Conservation (phyloP, 208 protist genomes). For the Leishmania turanica region DNA sequence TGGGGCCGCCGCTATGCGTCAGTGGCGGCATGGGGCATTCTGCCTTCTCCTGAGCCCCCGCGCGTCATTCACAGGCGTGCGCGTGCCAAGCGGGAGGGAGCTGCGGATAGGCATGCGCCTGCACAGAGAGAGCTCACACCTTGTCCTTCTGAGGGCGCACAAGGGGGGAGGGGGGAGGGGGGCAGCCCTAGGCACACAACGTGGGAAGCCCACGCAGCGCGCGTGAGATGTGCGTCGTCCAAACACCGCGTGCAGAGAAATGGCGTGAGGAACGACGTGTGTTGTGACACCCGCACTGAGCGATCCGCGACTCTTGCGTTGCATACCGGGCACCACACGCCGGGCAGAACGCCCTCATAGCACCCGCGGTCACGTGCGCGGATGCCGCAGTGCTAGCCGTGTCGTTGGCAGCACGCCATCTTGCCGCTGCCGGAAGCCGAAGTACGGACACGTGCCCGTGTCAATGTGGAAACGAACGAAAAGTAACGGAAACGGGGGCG, state of each 20-base stretch:
- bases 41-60: neutral
- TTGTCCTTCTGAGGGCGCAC: neutral
- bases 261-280: neutral
- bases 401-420: neutral
- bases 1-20: neutral
- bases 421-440: neutral
- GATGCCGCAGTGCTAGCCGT: neutral
- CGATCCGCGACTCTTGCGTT: neutral
- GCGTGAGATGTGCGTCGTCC: neutral
- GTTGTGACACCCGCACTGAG: neutral
- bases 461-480: too few species aligned
- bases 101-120: neutral
- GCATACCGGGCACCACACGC: neutral
- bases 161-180: neutral
- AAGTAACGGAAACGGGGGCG: too few species aligned
- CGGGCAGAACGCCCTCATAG: neutral
- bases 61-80: neutral
- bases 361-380: neutral
- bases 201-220: neutral
- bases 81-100: neutral
- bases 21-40: neutral
- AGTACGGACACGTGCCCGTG: neutral
- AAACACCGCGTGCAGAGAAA: neutral
- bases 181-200: neutral
- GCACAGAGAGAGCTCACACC: neutral